Evolutionary conservation across 805 yeast genomes (phyloP), one percentile per base, ranked within the genome.

Genomic region (Yamadazyma takamatsuzukensis): DNA sequence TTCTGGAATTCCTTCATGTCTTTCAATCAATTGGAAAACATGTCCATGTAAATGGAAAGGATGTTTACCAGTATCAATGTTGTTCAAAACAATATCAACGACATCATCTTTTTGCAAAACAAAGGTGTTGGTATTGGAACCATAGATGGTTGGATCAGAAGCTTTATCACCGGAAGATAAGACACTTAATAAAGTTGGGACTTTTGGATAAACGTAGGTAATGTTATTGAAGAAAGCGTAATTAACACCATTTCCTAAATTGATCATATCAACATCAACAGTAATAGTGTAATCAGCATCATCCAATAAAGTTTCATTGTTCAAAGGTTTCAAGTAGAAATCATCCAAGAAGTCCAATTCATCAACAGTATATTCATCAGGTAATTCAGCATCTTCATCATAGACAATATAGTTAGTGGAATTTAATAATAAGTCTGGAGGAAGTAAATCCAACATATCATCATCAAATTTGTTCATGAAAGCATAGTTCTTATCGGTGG

Each of bases 31-130:
- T 59, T 80, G 87, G 66, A 81, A 80, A 30, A 56, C 69, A 51
- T 81, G 88, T 11, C 89, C 89, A 49, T 81, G 89, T 46, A 81
- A 68, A 54, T 81, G 89, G 76, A 81, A 81, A 15, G 87, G 87
- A 55, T 81, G 89, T 43, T 78, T 78, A 39, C 87, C 84, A 4
- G 82, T 79, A 54, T 88, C 96, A 49, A 68, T 70, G 52, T 88
- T 89, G 53, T 86, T 83, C 27, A 88, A 54, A 1, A 86, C 83
- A 27, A 88, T 59, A 47, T 88, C 96, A 29, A 89, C 69, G 24
- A 80, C 72, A 30, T 81, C 85, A 31, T 74, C 75, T 4, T 66
- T 51, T 36, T 75, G 73, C 15, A 87, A 59, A 2, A 86, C 69
- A 46, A 70, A 72, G 0, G 83, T 61, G 51, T 80, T 80, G 34